A percentile compares a stretch with the other conserved stretches of the same genome.
Evolutionary conservation across 306 rosid species (phyloP).

Genomic region (Inga leiocalycina): DNA sequence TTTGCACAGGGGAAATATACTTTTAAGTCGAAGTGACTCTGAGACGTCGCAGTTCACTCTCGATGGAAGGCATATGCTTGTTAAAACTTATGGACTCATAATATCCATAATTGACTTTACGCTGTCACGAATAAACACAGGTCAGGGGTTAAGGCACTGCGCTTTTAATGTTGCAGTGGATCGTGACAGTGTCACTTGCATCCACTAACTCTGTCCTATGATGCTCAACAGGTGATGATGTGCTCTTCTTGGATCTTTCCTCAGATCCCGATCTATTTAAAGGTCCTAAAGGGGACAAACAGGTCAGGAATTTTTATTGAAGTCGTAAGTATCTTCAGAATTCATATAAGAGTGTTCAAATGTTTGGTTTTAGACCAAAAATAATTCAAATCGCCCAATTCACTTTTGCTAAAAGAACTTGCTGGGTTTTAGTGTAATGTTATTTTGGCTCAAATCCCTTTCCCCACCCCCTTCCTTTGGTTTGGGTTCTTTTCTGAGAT

Average conservation of each 20-base stretch:
- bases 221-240: constrained; percentile 68
- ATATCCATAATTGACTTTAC: constrained; percentile 90
- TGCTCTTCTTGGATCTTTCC: constrained; percentile 82
- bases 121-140: constrained; percentile 85
- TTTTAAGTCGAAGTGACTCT: constrained; percentile 68
- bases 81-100: constrained; percentile 71
- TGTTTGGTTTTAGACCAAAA: background rate
- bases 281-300: constrained; percentile 86
- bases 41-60: constrained; percentile 71
- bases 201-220: constrained; percentile 28
- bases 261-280: constrained; percentile 77
- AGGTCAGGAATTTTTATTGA: constrained; percentile 51
- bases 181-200: constrained; percentile 28
- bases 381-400: background rate
- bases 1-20: constrained; percentile 83
- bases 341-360: background rate
- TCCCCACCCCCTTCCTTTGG: background rate
- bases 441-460: background rate
- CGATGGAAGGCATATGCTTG: constrained; percentile 62
- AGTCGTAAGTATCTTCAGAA: constrained; percentile 16
- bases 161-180: background rate
- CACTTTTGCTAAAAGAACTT: background rate
- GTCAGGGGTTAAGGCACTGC: constrained; percentile 42
- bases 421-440: background rate
- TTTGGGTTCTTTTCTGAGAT: background rate